These are phyloP conservation scores for Hypoxylon perforatum DNA, from an alignment of 495 filamentous ascomycete species.

Conservation along the genomic window DNA sequence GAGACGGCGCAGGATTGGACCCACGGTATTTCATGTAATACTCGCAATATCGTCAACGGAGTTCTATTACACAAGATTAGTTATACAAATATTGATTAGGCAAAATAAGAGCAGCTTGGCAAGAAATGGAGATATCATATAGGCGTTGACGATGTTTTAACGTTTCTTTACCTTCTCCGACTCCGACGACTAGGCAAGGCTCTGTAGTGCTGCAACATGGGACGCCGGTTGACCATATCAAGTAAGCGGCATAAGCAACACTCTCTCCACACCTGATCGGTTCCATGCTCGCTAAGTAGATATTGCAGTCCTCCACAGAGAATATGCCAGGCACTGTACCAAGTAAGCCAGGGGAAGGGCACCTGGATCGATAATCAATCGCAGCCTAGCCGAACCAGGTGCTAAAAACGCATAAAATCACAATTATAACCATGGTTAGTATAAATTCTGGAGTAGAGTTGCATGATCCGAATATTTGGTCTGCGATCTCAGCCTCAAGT, in stretches of 20 bases:
- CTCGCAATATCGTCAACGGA: constrained; percentile 10
- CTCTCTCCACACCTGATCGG: neutral
- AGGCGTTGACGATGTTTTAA: neutral
- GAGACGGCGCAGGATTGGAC: constrained; percentile 7
- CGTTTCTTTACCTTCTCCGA: neutral
- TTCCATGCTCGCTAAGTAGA: too few species aligned
- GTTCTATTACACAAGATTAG: constrained; percentile 13
- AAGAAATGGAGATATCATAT: neutral
- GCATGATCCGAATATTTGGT: neutral
- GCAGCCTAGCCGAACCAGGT: neutral
- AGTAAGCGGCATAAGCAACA: constrained; percentile 8
- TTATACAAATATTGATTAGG: constrained; percentile 8
- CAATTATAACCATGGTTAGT: neutral
- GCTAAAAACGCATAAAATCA: neutral
- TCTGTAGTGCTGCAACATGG: neutral
- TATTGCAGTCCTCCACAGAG: too few species aligned
- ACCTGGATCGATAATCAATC: neutral
- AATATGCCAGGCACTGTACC: too few species aligned
- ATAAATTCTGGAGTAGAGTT: neutral
- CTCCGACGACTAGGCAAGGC: constrained; percentile 3
- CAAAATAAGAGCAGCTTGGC: constrained; percentile 8
- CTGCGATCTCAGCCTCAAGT: neutral
- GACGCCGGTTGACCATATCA: neutral
- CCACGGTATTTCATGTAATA: constrained; percentile 13
- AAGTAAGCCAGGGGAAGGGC: too few species aligned